Percentiles rank a stretch among this genome's conserved stretches.
These are phyloP conservation scores for Kodamaea ohmeri DNA, from an alignment of 1,139 yeast genomes.

Conservation along the genomic window DNA sequence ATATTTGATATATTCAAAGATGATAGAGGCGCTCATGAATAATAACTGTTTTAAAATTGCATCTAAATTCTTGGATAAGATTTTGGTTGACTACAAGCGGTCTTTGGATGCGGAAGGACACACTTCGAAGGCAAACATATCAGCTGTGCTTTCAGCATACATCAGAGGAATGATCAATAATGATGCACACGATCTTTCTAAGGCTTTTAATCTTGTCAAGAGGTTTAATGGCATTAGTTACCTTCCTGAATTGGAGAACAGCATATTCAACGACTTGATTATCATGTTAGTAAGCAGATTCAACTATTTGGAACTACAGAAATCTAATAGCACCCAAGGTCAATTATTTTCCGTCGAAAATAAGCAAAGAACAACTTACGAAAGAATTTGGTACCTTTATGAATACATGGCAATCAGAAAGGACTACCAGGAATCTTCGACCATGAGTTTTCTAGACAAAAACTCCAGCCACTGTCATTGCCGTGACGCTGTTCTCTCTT, in stretches of 20 bases:
- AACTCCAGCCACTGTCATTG: slow-evolving; percentile 15
- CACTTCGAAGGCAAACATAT: slow-evolving; percentile 26
- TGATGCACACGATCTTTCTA: slow-evolving; percentile 19
- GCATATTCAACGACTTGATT: slow-evolving; percentile 33
- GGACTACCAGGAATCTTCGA: slow-evolving; percentile 28
- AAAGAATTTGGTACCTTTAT: slow-evolving; percentile 34
- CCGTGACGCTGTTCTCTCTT: slow-evolving; percentile 32
- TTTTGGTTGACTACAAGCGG: slow-evolving; percentile 31
- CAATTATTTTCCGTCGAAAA: not conserved
- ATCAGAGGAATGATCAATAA: slow-evolving; percentile 25
- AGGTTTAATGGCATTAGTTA: slow-evolving; percentile 34
- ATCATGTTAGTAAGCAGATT: slow-evolving; percentile 24
- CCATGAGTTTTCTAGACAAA: slow-evolving; percentile 8
- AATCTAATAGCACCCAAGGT: not conserved
- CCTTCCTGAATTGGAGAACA: slow-evolving; percentile 38
- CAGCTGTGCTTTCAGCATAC: slow-evolving; percentile 33
- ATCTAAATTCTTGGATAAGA: slow-evolving; percentile 52
- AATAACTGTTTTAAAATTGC: slow-evolving; percentile 51
- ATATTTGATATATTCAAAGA: slow-evolving; percentile 46
- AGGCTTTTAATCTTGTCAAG: slow-evolving; percentile 27
- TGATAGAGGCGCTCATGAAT: slow-evolving; percentile 50
- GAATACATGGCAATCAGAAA: slow-evolving; percentile 37
- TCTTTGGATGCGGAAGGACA: slow-evolving; percentile 15
- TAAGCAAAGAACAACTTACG: slow-evolving; percentile 13
- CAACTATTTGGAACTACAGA: slow-evolving; percentile 16